Percentiles rank a stretch among this genome's conserved stretches.
Conservation (phyloP, 352 stramenopile species). For the Globisporangium alternatum region DNA sequence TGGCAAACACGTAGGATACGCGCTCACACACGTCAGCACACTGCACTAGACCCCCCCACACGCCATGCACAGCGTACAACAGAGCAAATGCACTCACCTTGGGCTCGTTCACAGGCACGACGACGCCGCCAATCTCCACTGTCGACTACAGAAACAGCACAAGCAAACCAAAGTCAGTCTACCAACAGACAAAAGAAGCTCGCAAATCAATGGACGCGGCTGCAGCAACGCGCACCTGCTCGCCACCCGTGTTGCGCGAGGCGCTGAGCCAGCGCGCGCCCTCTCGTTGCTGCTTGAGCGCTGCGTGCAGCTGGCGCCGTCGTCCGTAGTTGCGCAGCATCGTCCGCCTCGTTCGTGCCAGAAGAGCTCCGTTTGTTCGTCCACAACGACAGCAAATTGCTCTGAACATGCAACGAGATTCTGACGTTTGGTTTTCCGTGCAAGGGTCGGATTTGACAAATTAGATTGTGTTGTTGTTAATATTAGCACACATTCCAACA, state of each 20-base stretch:
- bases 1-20: constrained; percentile 12
- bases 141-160: constrained; percentile 16
- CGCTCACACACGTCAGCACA: not conserved
- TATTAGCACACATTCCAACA: no score
- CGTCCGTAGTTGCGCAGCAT: constrained; percentile 10
- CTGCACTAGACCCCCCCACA: not conserved
- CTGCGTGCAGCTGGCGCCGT: constrained; percentile 6
- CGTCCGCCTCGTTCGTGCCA: not conserved
- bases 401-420: not conserved
- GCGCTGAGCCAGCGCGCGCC: constrained; percentile 8
- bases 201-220: no score
- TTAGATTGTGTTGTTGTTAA: no score
- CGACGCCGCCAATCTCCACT: constrained; percentile 63
- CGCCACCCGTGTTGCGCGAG: not conserved
- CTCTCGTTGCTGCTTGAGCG: not conserved
- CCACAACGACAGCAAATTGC: not conserved
- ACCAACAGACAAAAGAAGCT: not conserved
- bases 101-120: constrained; percentile 28
- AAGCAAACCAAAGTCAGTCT: not conserved
- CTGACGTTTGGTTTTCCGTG: not conserved
- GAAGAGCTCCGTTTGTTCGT: not conserved
- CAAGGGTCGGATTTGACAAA: no score
- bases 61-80: not conserved
- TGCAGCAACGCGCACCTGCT: not conserved
- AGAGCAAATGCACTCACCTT: constrained; percentile 19